Base-by-base conservation (phyloP, 2,329 filamentous ascomycete genomes). In the Onygenales sp. region DNA sequence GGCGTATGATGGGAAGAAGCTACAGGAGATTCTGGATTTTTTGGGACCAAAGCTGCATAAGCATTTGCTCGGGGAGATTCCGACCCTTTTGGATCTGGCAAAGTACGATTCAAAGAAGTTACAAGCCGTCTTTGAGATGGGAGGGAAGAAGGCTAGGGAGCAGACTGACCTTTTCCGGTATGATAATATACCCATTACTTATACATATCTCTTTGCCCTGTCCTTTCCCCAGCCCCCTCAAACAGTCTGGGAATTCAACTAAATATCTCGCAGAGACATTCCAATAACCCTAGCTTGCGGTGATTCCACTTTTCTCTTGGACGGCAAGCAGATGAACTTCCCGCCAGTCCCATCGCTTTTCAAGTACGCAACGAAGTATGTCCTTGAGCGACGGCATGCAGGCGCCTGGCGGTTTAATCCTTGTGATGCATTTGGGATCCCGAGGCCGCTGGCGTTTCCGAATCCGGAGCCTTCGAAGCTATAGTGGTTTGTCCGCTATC, bases 41-140 rank as follows among this genome's bases (percentile, higher is more conserved):
- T 59, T 63, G 43, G 59, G 56, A 2, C 57, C 61, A 2, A 36
- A 52, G 32, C 49, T 64, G 13, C 57, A 63, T 40, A 60, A 60
- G 50, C 61, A 63, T 52, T 46, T 63, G 13, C 60, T 63, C 47
- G 59, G 57, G 32, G 59, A 64, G 51, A 62, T 64, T 42, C 39
- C 58, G 14, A 58, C 51, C 1, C 49, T 63, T n/a, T 53, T 56
- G 7, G 50, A 48, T 43, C 55, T 63, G 13, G 52, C 56, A 27
- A 52, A 57, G 10, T 54, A 59, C 6, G 56, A 61, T n/a, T 55
- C 57, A 8, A 52, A 56, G 33, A 56, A 57, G 14, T 42, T 64
- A 46, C 52, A 45, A 51, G 58, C 57, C 44, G 52, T 57, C 31
- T 64, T 61, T 52, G n/a, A 21, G 11, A 27, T 42, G 11, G 43